Evolutionary conservation across 1,139 yeast genomes (phyloP).

Genomic region (Torulaspora globosa): DNA sequence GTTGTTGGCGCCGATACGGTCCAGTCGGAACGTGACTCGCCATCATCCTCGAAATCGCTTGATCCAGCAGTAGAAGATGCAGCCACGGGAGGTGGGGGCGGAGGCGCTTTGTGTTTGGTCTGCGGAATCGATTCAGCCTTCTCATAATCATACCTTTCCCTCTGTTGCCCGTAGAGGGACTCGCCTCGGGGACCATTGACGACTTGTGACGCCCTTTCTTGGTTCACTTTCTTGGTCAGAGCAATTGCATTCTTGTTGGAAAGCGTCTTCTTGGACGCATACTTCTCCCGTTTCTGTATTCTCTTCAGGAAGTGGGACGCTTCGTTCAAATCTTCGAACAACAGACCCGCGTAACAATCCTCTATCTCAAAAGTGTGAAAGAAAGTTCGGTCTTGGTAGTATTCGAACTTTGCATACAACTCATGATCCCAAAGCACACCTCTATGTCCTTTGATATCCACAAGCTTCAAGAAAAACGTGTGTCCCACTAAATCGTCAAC

Average conservation of each 20-base stretch:
- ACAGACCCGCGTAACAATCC: slow-evolving; percentile 80
- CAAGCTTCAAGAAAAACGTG: slow-evolving; percentile 82
- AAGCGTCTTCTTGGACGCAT: slow-evolving; percentile 80
- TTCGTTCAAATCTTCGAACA: slow-evolving; percentile 85
- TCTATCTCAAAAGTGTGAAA: slow-evolving; percentile 94
- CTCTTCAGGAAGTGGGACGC: slow-evolving; percentile 81
- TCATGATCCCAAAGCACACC: slow-evolving; percentile 98
- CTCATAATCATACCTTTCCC: slow-evolving; percentile 35
- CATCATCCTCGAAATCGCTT: slow-evolving; percentile 10
- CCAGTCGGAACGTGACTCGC: slow-evolving; percentile 10
- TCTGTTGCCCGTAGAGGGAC: slow-evolving; percentile 33
- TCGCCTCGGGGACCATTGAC: slow-evolving; percentile 74
- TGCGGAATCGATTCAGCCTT: slow-evolving; percentile 29
- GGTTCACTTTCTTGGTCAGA: slow-evolving; percentile 48
- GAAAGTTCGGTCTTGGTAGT: slow-evolving; percentile 88
- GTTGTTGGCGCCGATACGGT: slow-evolving; percentile 19
- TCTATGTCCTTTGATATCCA: slow-evolving; percentile 72
- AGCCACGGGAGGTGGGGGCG: slow-evolving; percentile 46
- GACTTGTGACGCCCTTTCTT: slow-evolving; percentile 37
- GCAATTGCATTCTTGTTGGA: slow-evolving; percentile 86
- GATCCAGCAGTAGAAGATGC: slow-evolving; percentile 23
- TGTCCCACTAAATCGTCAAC: slow-evolving; percentile 94
- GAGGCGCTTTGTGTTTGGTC: slow-evolving; percentile 46
- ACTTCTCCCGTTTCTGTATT: slow-evolving; percentile 69
- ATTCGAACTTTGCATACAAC: slow-evolving; percentile 78